phyloP scores from a whole-genome alignment of 306 rosid genomes.

The Inga oerstediana region DNA sequence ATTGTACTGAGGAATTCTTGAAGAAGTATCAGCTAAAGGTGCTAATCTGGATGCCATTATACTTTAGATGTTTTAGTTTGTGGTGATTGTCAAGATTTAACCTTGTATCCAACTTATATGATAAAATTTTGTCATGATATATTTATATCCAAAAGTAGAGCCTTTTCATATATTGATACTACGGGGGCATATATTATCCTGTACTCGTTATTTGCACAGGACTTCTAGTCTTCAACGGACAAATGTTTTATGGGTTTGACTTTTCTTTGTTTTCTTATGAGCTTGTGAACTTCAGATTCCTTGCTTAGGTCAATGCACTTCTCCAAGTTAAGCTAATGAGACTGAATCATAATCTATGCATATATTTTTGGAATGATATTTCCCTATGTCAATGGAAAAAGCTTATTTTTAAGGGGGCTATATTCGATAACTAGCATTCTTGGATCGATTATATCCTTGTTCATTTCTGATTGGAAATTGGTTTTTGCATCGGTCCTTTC shows the following conservation, averaged over 20 bases:
- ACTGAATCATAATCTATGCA: background rate
- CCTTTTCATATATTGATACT: conserved; percentile 13
- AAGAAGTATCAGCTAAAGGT: conserved; percentile 72
- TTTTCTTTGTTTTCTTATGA: conserved; percentile 4
- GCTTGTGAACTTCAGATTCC: conserved; percentile 11
- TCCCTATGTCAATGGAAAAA: background rate
- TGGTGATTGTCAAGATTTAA: conserved; percentile 13
- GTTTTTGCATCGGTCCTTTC: background rate
- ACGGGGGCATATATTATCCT: conserved; percentile 4
- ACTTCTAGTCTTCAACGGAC: background rate
- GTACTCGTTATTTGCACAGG: background rate
- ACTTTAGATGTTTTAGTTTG: conserved; percentile 5
- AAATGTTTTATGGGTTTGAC: conserved; percentile 6
- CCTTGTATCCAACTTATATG: conserved; percentile 1
- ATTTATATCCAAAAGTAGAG: conserved; percentile 10
- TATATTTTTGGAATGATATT: conserved; percentile 11
- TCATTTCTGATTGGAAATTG: conserved; percentile 14
- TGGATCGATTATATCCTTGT: background rate
- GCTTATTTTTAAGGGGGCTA: background rate
- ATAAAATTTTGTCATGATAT: conserved; percentile 9
- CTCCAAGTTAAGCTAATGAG: conserved; percentile 17
- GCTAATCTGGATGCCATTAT: conserved; percentile 11
- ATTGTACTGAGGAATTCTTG: conserved; percentile 86
- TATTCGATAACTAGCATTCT: background rate
- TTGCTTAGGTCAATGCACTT: conserved; percentile 28